phyloP scores from a whole-genome alignment of 2,329 filamentous ascomycete genomes.

The Fusarium nisikadoi region DNA sequence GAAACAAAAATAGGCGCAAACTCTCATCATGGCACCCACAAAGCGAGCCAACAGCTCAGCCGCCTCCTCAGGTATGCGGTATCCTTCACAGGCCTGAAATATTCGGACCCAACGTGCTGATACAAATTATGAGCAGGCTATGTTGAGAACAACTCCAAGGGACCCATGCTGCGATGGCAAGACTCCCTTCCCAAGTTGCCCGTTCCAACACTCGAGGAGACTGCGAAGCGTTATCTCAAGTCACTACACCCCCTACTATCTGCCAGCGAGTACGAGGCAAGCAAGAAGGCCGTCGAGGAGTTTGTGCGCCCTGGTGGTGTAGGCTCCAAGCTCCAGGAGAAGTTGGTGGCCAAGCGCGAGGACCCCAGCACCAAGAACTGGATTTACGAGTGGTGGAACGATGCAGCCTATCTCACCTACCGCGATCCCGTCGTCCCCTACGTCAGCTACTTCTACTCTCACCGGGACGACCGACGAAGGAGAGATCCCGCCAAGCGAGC shows the following conservation, averaged over 20 bases:
- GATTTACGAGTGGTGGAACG: constrained; percentile 99
- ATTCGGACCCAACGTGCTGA: constrained; percentile 23
- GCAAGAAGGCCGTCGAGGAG: constrained; percentile 85
- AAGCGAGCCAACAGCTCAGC: constrained; percentile 67
- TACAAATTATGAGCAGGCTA: constrained; percentile 66
- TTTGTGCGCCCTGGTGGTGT: constrained; percentile 89
- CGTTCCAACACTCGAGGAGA: constrained; percentile 85
- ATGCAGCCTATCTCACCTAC: constrained; percentile 90
- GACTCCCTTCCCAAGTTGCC: constrained; percentile 84
- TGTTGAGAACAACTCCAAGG: constrained; percentile 81
- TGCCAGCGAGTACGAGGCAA: constrained; percentile 73
- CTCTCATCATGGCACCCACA: constrained; percentile 61
- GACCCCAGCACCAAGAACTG: constrained; percentile 90
- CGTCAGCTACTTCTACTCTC: constrained; percentile 99
- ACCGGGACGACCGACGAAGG: constrained; percentile 89
- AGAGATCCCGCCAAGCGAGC: constrained; percentile 92
- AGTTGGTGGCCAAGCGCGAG: constrained; percentile 81
- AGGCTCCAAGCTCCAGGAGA: constrained; percentile 87
- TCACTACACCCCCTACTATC: constrained; percentile 80
- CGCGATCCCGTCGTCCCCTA: constrained; percentile 97
- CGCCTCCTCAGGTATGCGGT: constrained; percentile 59
- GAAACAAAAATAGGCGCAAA: constrained; percentile 29
- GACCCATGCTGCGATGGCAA: constrained; percentile 84
- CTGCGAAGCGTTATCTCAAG: constrained; percentile 82
- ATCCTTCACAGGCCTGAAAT: neutral